Evolutionary conservation across 768 basidiomycete species (phyloP), one percentile per base, ranked within the genome.

Genomic region (Agaricus blazei): DNA sequence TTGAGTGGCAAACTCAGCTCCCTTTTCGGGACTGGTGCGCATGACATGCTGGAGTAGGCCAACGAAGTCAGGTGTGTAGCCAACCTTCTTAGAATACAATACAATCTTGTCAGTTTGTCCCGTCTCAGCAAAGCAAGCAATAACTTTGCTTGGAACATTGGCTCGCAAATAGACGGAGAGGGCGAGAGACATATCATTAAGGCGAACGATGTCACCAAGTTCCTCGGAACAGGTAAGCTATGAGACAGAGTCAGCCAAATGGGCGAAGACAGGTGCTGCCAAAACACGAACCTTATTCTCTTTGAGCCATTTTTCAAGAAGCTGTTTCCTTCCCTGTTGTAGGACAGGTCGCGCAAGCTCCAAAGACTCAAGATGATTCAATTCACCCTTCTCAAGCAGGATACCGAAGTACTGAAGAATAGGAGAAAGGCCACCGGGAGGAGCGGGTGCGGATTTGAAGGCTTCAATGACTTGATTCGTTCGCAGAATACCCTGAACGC

Each of bases 331-430:
- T 36, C 93, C 93, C 73, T 99, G 97, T 61, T 91, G 88, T 44
- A 99, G 75, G 7, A 99, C 97, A 15, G 97, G 97, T 46, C 94
- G 84, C 1, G 97, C 97, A 45, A 99, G 82, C 69, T 99, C 97
- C 31, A 99, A 71, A 12, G 93, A 95, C 69, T 99, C 97, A 8
- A 88, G 82, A 67, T 96, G 93, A 71, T 99, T 99, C 56, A 99
- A 82, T 72, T 97, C 93, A 26, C 97, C 97, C 72, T 95, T 97
- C 78, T 98, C 97, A 43, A 99, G 79, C n/a, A 99, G 74, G 59
- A 98, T 96, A 56, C 97, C 97, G 60, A 99, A 98, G 75, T 99
- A 98, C 64, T 98, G 96, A 23, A 99, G 77, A 62, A 99, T 98
- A 3, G 97, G 97, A 1, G 92, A 94, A 44, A 98, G 77, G 31